phyloP scores from a whole-genome alignment of 257 asterid genomes.

The Jaltomata sinuosa region DNA sequence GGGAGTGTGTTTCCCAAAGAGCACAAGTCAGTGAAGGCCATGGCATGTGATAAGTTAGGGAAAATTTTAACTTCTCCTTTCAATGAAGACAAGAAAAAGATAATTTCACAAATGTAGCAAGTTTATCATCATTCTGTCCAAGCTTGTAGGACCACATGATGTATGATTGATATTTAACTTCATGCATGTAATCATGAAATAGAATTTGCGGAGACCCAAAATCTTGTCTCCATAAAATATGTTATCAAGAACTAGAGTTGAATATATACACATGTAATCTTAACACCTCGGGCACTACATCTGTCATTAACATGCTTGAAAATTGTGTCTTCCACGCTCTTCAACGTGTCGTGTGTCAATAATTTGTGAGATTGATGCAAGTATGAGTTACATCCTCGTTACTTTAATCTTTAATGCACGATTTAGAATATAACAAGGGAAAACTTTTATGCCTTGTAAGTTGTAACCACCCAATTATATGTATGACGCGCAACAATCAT shows the following conservation, averaged over 20 bases:
- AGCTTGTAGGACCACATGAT: background rate
- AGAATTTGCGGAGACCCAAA: background rate
- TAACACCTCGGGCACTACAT: too few relatives aligned
- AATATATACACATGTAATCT: too few relatives aligned
- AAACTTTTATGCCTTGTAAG: too few relatives aligned
- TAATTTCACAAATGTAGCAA: background rate
- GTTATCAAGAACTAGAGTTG: background rate
- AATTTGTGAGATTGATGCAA: too few relatives aligned
- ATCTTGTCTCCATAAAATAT: background rate
- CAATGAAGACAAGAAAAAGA: background rate
- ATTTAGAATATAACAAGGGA: too few relatives aligned
- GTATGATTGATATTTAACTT: background rate
- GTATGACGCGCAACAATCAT: too few relatives aligned
- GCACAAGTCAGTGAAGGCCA: background rate
- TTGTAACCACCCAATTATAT: too few relatives aligned
- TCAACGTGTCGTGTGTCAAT: too few relatives aligned
- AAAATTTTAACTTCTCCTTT: background rate
- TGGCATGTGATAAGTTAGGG: background rate
- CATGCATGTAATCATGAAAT: background rate
- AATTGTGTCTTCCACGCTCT: too few relatives aligned
- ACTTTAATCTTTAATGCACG: too few relatives aligned
- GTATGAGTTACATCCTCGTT: too few relatives aligned
- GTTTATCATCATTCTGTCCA: background rate
- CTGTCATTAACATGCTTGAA: too few relatives aligned
- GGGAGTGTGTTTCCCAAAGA: background rate